Base-by-base conservation (phyloP, 2,329 filamentous ascomycete genomes). In the Cryphonectria naterciae region DNA sequence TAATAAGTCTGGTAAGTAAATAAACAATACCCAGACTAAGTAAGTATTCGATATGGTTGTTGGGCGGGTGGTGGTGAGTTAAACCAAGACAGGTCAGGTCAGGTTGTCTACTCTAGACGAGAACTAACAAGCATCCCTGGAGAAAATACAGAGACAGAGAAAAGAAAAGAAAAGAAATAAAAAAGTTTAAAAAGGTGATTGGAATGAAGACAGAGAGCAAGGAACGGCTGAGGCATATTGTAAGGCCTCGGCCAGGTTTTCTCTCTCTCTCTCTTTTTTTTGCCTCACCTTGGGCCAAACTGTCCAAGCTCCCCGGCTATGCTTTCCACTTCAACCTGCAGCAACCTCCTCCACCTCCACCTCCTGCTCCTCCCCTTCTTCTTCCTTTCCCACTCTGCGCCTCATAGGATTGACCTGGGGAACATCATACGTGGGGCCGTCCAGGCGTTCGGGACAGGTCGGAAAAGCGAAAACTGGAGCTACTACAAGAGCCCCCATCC, bases 361-460 rank as follows among this genome's bases (percentile, higher is more conserved):
- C n/a, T n/a, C 35, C 32, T 32, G 32, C 32, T 32, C 25, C 5
- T n/a, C 46, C 46, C n/a, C 22, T 49, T n/a, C 32, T 49, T 49
- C 22, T 22, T n/a, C 8, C 6, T 8, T n/a, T 49, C 22, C 46
- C 22, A n/a, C 22, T 11, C 60, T 62, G 35, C 58, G 37, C 58
- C 32, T 39, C 28, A 61, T 25, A 62, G 60, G 41, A 43, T 65
- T 41, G 15, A 22, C 63, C 41, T 32, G 41, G 61, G 54, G 58
- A n/a, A 61, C 63, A 46, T 52, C 63, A 46, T 49, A 49, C 43
- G 63, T 49, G 63, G 63, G 28, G 63, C 63, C 43, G 17, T 52
- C 63, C 63, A 65, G 28, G 19, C 28, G 63, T 32, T 49, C 63
- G 63, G 63, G 63, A 65, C 63, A 65, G 63, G 63, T 65, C 63